phyloP scores from a whole-genome alignment of 2,329 filamentous ascomycete species.

The Fusarium sterilihyphosum region DNA sequence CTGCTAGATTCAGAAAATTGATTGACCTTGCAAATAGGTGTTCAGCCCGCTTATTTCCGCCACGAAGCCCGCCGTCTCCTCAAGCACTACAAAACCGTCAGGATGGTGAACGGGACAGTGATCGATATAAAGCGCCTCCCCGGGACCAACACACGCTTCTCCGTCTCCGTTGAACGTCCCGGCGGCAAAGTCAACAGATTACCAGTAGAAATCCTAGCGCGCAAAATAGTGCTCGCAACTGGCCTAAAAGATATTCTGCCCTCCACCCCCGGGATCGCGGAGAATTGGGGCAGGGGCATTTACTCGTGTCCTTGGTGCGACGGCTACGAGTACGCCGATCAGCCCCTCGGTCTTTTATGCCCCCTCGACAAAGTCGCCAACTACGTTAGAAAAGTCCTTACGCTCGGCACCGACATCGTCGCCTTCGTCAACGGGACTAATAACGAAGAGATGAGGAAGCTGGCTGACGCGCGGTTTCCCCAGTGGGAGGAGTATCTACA shows the following conservation, averaged over 20 bases:
- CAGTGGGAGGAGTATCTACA: slow-evolving; percentile 61
- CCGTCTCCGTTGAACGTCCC: slow-evolving; percentile 41
- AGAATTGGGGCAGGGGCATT: slow-evolving; percentile 68
- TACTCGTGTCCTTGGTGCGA: slow-evolving; percentile 75
- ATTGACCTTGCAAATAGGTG: slow-evolving; percentile 50
- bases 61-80: slow-evolving; percentile 64
- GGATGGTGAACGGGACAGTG: slow-evolving; percentile 63
- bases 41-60: slow-evolving; percentile 64
- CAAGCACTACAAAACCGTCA: slow-evolving; percentile 59
- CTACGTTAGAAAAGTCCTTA: slow-evolving; percentile 61
- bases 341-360: slow-evolving; percentile 64
- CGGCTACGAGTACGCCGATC: slow-evolving; percentile 69
- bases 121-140: slow-evolving; percentile 50
- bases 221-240: slow-evolving; percentile 67
- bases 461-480: slow-evolving; percentile 52
- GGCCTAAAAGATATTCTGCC: slow-evolving; percentile 66
- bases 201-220: slow-evolving; percentile 43
- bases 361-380: slow-evolving; percentile 55
- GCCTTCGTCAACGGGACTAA: slow-evolving; percentile 70
- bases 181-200: too few species aligned
- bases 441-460: slow-evolving; percentile 54
- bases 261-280: slow-evolving; percentile 61
- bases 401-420: slow-evolving; percentile 64
- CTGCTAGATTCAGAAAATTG: neutral
- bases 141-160: slow-evolving; percentile 57